phyloP scores from a whole-genome alignment of 177 flowering plant species.

The Vitis hybrid region DNA sequence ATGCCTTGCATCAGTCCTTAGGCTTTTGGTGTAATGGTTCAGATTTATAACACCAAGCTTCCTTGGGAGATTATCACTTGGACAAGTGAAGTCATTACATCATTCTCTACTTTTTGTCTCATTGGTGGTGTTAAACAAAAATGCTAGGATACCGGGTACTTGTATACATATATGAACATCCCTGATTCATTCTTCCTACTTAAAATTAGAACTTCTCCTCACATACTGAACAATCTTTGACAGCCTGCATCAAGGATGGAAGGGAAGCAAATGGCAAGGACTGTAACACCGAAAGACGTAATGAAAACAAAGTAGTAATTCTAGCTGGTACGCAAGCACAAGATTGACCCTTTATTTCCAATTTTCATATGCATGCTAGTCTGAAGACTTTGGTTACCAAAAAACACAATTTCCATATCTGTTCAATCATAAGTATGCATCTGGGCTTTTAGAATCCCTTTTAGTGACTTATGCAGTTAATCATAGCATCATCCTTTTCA shows the following conservation, averaged over 20 bases:
- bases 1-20: too few species aligned
- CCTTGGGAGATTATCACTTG: too few species aligned
- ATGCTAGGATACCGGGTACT: too few species aligned
- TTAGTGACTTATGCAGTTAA: neutral
- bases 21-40: too few species aligned
- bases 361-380: neutral
- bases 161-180: too few species aligned
- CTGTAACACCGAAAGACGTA: slow-evolving; percentile 33
- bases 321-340: slow-evolving; percentile 45
- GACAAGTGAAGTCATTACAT: too few species aligned
- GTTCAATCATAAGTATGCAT: neutral
- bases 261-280: slow-evolving; percentile 48
- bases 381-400: neutral
- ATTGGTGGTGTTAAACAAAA: too few species aligned
- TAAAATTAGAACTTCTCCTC: neutral
- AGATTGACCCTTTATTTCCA: neutral
- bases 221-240: slow-evolving; percentile 3
- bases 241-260: slow-evolving; percentile 68
- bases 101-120: too few species aligned
- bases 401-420: too few species aligned
- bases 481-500: neutral
- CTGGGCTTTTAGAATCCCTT: neutral
- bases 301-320: slow-evolving; percentile 33
- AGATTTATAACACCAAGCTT: too few species aligned
- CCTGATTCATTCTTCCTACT: neutral